Percentiles rank a stretch among this genome's conserved stretches.
Evolutionary conservation across 192 early-diverging fungal genomes (phyloP).

Genomic region (Ambispora gerdemannii): DNA sequence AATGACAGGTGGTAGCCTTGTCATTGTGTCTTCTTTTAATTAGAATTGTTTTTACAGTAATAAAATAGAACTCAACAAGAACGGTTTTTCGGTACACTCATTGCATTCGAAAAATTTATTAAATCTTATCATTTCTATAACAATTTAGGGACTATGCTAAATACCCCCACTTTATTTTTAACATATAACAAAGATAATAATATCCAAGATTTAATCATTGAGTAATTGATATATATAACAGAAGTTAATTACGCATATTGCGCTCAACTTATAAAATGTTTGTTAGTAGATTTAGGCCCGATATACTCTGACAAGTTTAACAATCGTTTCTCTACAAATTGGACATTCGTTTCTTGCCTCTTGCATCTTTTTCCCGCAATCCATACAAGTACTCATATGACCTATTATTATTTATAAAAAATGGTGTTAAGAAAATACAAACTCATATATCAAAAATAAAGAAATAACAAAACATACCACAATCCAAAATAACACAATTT

Average conservation of each 20-base stretch:
- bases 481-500: conserved; percentile 83
- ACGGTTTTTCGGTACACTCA: too few species aligned
- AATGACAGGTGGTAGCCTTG: conserved; percentile 75
- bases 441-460: neutral
- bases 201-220: too few species aligned
- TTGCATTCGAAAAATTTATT: too few species aligned
- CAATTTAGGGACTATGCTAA: too few species aligned
- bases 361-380: conserved; percentile 50
- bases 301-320: conserved; percentile 67
- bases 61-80: too few species aligned
- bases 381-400: conserved; percentile 81
- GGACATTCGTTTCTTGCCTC: conserved; percentile 71
- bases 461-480: conserved; percentile 40
- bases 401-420: conserved; percentile 34
- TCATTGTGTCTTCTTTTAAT: conserved; percentile 37
- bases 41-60: too few species aligned
- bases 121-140: too few species aligned
- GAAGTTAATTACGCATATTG: too few species aligned
- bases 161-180: too few species aligned
- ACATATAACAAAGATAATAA: too few species aligned
- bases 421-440: neutral
- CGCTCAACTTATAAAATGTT: too few species aligned
- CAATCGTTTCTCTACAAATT: conserved; percentile 72
- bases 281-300: conserved; percentile 45
- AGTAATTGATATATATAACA: too few species aligned